Base-by-base conservation (phyloP, 768 basidiomycete genomes). In the Lactarius evosmus region DNA sequence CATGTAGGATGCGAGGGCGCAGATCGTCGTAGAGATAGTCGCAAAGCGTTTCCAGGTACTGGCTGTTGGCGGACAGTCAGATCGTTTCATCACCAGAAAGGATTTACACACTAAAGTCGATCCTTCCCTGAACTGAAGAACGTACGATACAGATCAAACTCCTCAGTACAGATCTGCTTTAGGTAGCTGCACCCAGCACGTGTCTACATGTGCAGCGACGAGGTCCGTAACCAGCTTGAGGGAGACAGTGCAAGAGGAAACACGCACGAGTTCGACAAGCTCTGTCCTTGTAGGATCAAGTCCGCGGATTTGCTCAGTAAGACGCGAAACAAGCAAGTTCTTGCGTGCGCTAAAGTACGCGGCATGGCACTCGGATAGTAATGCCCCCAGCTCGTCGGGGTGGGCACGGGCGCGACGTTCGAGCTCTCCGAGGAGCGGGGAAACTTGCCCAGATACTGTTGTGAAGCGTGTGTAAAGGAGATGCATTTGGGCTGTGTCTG, bases 1-100 rank as follows among this genome's bases (percentile, higher is more conserved):
- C 96, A 69, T 98, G 95, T 2, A 98, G 82, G 66, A 99, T 98
- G 5, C 95, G 87, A 6, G 96, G 97, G 1, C 96, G 89, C 1
- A 99, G 84, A 67, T 95, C 93, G 72, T 98, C 97, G 72, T 95
- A 97, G 36, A 99, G 85, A 69, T 93, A 84, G 75, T 98, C 96
- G 69, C 95, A 98, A 0, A 98, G 81, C 3, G 82, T 87, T 77
- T 97, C 95, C 27, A 99, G 82, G 75, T 93, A 98, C 64, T 85
- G 82, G 71, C 95, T 98, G 61, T n/a, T 33, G 46, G 58, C 17
- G 32, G 58, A 30, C 33, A 36, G 33, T 53, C 25, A 62, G 19
- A 22, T 40, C n/a, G 14, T 27, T 16, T 25, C 14, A 53, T 3
- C 30, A 19, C 34, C 38, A 38, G 29, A 22, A 60, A 49, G 56